Evolutionary conservation across 2,329 filamentous ascomycete genomes (phyloP).

Genomic region (Graphilbum fragrans): DNA sequence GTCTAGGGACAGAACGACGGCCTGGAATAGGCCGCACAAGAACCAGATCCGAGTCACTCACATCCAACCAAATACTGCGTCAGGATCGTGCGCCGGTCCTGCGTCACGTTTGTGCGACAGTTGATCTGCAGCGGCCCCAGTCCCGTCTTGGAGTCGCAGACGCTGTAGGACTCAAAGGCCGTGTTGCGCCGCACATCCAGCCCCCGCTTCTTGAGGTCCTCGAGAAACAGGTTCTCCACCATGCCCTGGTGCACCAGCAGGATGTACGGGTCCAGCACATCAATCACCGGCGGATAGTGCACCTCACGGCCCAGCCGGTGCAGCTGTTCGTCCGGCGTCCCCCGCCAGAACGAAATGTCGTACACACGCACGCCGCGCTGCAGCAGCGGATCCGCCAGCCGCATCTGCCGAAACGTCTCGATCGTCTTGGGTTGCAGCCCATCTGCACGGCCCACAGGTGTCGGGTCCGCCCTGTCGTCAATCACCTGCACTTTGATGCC

Average conservation of each 20-base stretch:
- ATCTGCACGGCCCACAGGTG: conserved; percentile 47
- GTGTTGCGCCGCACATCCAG: conserved; percentile 51
- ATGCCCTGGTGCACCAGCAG: conserved; percentile 60
- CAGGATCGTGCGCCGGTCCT: conserved; percentile 31
- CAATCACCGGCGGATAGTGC: conserved; percentile 48
- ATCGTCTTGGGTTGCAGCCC: conserved; percentile 69
- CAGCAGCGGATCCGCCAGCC: conserved; percentile 56
- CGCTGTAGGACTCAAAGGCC: conserved; percentile 46
- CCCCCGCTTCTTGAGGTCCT: conserved; percentile 54
- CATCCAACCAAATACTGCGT: conserved; percentile 59
- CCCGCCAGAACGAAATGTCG: conserved; percentile 64
- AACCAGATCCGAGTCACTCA: conserved; percentile 12
- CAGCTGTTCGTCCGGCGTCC: conserved; percentile 41
- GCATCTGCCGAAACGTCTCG: conserved; percentile 63
- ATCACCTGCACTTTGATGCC: conserved; percentile 44
- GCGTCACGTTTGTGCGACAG: conserved; percentile 37
- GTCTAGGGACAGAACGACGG: background rate
- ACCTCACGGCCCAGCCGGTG: conserved; percentile 28
- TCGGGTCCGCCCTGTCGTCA: conserved; percentile 45
- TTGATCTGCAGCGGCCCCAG: conserved; percentile 35
- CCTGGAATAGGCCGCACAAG: background rate
- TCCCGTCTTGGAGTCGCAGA: conserved; percentile 29
- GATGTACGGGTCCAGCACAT: conserved; percentile 42
- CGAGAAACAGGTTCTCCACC: conserved; percentile 58
- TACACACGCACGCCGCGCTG: conserved; percentile 58